Conservation (phyloP, 495 filamentous ascomycete genomes). For the Penicillium ochrochloron region DNA sequence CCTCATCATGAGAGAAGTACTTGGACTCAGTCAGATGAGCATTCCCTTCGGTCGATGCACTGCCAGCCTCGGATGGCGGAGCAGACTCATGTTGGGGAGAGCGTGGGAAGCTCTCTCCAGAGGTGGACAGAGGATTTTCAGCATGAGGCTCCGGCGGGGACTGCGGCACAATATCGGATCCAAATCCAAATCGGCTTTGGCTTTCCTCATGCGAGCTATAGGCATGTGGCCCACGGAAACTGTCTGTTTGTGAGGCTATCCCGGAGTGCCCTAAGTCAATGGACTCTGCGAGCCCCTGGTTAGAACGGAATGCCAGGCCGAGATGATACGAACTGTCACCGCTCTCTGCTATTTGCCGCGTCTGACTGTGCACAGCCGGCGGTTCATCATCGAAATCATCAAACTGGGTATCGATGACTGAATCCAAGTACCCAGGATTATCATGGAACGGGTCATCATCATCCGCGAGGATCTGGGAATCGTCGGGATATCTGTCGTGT, state of each 20-base stretch:
- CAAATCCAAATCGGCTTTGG: slow-evolving; percentile 12
- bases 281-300: slow-evolving; percentile 1
- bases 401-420: slow-evolving; percentile 52
- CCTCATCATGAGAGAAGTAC: slow-evolving; percentile 87
- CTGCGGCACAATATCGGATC: slow-evolving; percentile 1
- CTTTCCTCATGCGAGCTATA: slow-evolving; percentile 13
- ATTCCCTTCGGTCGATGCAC: slow-evolving; percentile 26
- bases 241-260: neutral
- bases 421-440: slow-evolving; percentile 55
- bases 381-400: slow-evolving; percentile 45
- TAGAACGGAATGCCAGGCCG: slow-evolving; percentile 5
- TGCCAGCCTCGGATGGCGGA: slow-evolving; percentile 33
- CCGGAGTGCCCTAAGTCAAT: slow-evolving; percentile 4
- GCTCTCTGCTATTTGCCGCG: slow-evolving; percentile 8
- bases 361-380: slow-evolving; percentile 16
- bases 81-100: slow-evolving; percentile 17
- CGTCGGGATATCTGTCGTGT: slow-evolving; percentile 36
- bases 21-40: slow-evolving; percentile 73
- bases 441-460: slow-evolving; percentile 47
- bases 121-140: slow-evolving; percentile 10
- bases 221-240: neutral
- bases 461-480: slow-evolving; percentile 37
- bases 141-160: neutral
- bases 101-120: slow-evolving; percentile 12
- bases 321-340: neutral